Percentiles rank a stretch among this genome's conserved stretches.
Conservation (phyloP, 164 flowering plant genomes). For the Vitis amurensis region DNA sequence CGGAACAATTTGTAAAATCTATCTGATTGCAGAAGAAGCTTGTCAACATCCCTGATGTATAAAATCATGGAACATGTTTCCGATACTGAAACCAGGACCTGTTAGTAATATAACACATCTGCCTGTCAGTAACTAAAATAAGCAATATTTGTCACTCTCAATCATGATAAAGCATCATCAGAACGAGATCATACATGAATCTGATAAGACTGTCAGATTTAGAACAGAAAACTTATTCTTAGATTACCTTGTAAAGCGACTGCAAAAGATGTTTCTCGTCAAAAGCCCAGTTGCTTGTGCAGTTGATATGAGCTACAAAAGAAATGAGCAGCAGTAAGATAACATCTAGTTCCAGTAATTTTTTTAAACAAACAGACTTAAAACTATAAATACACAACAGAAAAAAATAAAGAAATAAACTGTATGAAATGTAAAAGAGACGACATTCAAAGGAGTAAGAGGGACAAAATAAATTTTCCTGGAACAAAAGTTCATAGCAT, state of each 20-base stretch:
- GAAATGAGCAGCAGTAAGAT: background rate
- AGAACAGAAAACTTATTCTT: background rate
- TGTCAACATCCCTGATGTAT: constrained; percentile 47
- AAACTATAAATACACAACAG: no score
- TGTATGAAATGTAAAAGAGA: no score
- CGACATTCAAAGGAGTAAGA: background rate
- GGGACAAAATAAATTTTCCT: background rate
- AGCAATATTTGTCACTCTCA: background rate
- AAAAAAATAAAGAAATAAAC: no score
- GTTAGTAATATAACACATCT: constrained; percentile 2
- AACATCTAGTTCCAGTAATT: no score
- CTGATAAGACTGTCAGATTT: background rate
- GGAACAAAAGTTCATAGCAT: no score
- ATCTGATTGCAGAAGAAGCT: constrained; percentile 36
- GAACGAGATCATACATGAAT: background rate
- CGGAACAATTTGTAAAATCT: constrained; percentile 37
- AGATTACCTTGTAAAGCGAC: constrained; percentile 48
- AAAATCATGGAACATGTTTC: constrained; percentile 39
- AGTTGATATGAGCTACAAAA: constrained; percentile 28
- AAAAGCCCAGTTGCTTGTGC: constrained; percentile 42
- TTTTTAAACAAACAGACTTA: no score
- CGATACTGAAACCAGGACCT: constrained; percentile 46
- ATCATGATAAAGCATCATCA: background rate
- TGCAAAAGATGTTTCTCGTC: constrained; percentile 42
- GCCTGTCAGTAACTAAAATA: background rate